These are phyloP conservation scores for Fusarium subtropicale DNA, from an alignment of 2,329 filamentous ascomycete species.

Conservation along the genomic window DNA sequence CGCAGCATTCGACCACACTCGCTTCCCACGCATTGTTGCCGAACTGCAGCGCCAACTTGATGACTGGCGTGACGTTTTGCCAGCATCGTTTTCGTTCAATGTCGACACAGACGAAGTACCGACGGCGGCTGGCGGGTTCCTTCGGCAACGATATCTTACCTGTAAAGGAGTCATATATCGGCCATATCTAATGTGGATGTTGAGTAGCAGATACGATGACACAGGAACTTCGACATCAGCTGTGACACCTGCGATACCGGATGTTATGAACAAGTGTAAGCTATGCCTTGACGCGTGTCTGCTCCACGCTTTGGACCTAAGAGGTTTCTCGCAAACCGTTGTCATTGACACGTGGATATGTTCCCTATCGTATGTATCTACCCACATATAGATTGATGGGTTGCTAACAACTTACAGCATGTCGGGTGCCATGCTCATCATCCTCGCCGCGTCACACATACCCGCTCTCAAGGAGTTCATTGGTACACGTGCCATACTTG, in stretches of 20 bases:
- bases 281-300: conserved; percentile 61
- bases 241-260: conserved; percentile 46
- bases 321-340: conserved; percentile 62
- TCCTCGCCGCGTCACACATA: conserved; percentile 59
- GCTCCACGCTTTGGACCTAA: conserved; percentile 61
- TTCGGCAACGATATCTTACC: conserved; percentile 63
- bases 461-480: conserved; percentile 54
- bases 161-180: conserved; percentile 65
- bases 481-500: conserved; percentile 52
- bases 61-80: conserved; percentile 61
- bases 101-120: conserved; percentile 48
- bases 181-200: conserved; percentile 63
- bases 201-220: conserved; percentile 53
- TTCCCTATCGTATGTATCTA: conserved; percentile 59
- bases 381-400: rapidly evolving
- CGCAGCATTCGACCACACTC: conserved; percentile 57
- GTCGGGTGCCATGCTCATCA: conserved; percentile 62
- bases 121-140: conserved; percentile 60
- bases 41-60: conserved; percentile 63
- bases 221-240: conserved; percentile 36
- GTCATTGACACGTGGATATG: conserved; percentile 67
- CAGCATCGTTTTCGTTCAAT: conserved; percentile 56
- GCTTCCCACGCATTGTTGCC: conserved; percentile 61
- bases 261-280: conserved; percentile 57
- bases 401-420: conserved; percentile 50